phyloP scores from a whole-genome alignment of 2,329 filamentous ascomycete species.

The Fusarium circinatum region DNA sequence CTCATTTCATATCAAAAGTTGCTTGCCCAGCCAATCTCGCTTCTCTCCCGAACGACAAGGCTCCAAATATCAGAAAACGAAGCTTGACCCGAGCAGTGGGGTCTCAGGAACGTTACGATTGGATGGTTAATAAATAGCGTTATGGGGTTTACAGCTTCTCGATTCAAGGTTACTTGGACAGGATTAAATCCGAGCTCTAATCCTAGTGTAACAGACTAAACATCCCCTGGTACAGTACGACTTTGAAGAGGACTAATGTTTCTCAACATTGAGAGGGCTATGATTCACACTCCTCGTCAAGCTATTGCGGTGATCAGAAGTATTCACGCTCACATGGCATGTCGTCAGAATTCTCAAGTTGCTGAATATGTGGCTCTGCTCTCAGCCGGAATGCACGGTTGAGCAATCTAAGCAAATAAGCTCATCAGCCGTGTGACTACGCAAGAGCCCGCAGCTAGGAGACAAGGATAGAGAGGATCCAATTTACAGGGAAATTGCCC shows the following conservation, averaged over 20 bases:
- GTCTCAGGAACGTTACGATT: not conserved
- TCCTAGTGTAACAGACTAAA: not conserved
- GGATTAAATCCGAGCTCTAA: conserved; percentile 19
- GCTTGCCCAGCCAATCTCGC: conserved; percentile 8
- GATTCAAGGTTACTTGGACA: conserved; percentile 15
- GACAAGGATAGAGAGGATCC: conserved; percentile 13
- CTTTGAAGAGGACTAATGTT: not conserved
- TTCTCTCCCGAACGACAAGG: not conserved
- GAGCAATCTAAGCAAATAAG: conserved; percentile 31
- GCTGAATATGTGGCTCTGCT: not conserved
- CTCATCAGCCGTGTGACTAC: conserved; percentile 30
- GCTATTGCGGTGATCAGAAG: not conserved
- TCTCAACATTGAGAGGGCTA: not conserved
- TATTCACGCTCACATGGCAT: not conserved
- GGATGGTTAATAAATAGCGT: conserved; percentile 12
- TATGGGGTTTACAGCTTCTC: conserved; percentile 11
- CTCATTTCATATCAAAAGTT: conserved; percentile 1
- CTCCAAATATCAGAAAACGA: conserved; percentile 2
- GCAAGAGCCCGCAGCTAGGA: conserved; percentile 10
- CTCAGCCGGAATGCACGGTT: conserved; percentile 19
- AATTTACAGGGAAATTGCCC: conserved; percentile 36
- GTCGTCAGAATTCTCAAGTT: not conserved
- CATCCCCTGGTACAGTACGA: conserved; percentile 2
- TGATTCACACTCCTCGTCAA: not conserved
- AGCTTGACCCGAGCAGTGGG: conserved; percentile 12